Conservation (phyloP, 169 alveolate species). For the Prorocentrum cordatum region DNA sequence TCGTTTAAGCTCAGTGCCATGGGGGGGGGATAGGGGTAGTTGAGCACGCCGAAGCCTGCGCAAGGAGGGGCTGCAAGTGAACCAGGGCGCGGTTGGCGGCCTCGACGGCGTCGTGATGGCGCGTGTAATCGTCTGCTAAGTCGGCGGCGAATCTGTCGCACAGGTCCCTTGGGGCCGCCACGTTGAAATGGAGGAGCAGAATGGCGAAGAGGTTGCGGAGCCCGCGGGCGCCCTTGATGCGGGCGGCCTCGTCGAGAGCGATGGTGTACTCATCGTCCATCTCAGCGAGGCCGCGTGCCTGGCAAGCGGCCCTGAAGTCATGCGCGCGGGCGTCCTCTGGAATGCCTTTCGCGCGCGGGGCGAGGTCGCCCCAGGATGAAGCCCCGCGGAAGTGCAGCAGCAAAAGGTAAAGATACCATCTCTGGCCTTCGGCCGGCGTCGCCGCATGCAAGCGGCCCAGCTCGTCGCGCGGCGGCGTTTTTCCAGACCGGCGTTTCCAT, state of each 20-base stretch:
- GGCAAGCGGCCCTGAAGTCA: too few species aligned
- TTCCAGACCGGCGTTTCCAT: too few species aligned
- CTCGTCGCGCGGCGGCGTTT: background rate
- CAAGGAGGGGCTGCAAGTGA: background rate
- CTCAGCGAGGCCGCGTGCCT: too few species aligned
- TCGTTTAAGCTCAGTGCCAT: too few species aligned
- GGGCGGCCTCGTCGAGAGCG: too few species aligned
- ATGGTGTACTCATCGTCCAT: too few species aligned
- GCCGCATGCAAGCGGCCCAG: background rate
- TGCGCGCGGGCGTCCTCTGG: too few species aligned
- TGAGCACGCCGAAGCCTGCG: too few species aligned
- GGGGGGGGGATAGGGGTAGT: too few species aligned
- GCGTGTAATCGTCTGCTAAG: background rate
- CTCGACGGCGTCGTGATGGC: background rate
- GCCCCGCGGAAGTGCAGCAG: too few species aligned
- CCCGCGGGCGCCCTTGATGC: background rate
- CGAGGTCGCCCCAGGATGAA: too few species aligned
- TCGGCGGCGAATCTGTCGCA: background rate
- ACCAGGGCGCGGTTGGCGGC: background rate
- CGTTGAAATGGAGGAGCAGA: background rate
- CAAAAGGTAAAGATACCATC: background rate
- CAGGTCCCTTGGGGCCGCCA: background rate
- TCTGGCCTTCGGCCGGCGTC: background rate
- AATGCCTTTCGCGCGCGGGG: too few species aligned
- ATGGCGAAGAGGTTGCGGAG: background rate